Base-by-base conservation (phyloP, 306 rosid species). In the Cercis canadensis region DNA sequence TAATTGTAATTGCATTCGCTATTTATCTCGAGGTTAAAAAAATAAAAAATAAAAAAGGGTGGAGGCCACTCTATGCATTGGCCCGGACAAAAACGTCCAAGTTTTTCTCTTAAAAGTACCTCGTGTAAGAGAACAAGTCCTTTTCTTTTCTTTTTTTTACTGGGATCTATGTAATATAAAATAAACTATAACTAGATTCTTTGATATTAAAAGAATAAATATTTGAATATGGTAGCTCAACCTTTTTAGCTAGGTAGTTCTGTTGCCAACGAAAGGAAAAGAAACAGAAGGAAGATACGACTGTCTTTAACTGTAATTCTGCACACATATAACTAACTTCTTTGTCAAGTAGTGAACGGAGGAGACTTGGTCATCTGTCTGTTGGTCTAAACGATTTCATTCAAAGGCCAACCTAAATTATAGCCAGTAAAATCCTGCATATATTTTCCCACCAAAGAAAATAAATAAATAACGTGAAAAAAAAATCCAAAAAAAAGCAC, bases 361-460 rank as follows among this genome's bases (percentile, higher is more conserved):
- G 55, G 78, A 74, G 85, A 67, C 86, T 45, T 11, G 29, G 85
- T 80, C 88, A 56, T 57, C 69, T 44, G 1, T 59, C 47, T 66
- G 52, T 46, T 73, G 75, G 57, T 43, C 57, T 29, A 61, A 51
- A 41, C 62, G 45, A 62, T 64, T 74, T 71, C 76, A 59, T 19
- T 60, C 59, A 19, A 72, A 63, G 92, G 90, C 75, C 24, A 61
- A 7, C 88, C 88, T 78, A 61, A 69, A 70, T 81, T 81, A 17
- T 85, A 81, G 93, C 74, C 74, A 43, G n/a, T 31, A 39, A 82
- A 70, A 53, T 29, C 49, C 57, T 69, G 12, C 32, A 32, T 65
- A 17, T 24, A 5, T 46, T 34, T 17, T 54, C 1, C 6, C 11
- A 67, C 72, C 68, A 29, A 61, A 45, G 39, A 53, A 47, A 51